Base-by-base conservation (phyloP, 192 early-diverging fungal species). In the Coemansia furcata region DNA sequence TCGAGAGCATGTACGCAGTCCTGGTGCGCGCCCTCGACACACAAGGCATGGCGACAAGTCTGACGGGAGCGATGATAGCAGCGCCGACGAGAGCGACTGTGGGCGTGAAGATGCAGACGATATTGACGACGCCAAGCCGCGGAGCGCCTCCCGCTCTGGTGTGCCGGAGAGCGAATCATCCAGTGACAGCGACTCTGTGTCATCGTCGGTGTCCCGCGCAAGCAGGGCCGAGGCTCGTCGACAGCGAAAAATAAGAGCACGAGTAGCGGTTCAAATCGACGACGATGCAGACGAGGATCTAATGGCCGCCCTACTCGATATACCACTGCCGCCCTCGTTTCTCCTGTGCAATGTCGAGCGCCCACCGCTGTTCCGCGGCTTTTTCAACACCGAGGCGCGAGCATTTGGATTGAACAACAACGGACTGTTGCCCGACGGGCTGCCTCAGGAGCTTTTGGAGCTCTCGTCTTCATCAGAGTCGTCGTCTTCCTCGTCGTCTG, bases 201-300 rank as follows among this genome's bases (percentile, higher is more conserved):
- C 54, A 0, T 73, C 77, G 4, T 68, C 78, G 19, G 65, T 69
- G 3, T 74, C 78, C 29, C 78, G 75, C 37, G 77, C 76, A 14
- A 65, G 11, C 35, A 59, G 66, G 19, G 58, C 66, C 21, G 66
- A 61, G 58, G 58, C 35, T 21, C 57, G 66, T 6, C 44, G 67
- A 6, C 43, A 39, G 59, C 26, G 68, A 11, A 70, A 63, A 5
- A 70, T 70, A 15, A 19, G 68, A n/a, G 68, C 57, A 8, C 44
- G 76, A 47, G 86, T 89, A 21, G 87, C 91, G 2, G 86, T 92
- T 23, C 89, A 93, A 76, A 90, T 93, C 65, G 91, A 93, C 62
- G 91, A 93, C 62, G 91, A 92, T 46, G 87, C 87, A 6, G 91
- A 93, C 71, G 90, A 92, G 69, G 91, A 93, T 62, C 75, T 87